Base-by-base conservation (phyloP, 441 rosid species). In the Erysimum cheiri region DNA sequence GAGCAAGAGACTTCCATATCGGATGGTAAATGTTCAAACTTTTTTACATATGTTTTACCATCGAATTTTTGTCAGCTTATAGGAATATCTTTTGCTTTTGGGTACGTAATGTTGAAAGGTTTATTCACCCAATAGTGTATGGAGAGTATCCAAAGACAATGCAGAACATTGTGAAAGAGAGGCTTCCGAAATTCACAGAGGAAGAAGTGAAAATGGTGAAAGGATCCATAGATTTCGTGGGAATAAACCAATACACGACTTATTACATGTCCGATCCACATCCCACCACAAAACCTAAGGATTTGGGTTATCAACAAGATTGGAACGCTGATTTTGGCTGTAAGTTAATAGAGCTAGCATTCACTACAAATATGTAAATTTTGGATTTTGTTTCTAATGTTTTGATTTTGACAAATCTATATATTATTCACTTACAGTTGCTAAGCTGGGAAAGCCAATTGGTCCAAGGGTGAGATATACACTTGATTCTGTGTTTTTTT, bases 1-100 rank as follows among this genome's bases (percentile, higher is more conserved):
- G 98, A 78, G 99, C 99, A 62, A 82, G 89, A 75, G 99, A 95
- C 87, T 95, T 95, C 60, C 98, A 95, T 59, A 73, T 92, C 14
- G 99, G 98, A 80, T 95, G 99, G 99, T 94, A 82, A 64, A 68
- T 36, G 4, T 28, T 59, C 48, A 28, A 22, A 40, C 52, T 35
- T 57, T 24, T 31, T 13, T 5, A 35, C 19, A 65, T 60, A 17
- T 68, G 2, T 35, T 53, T 17, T 68, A 44, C 46, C 37, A 40
- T 58, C 6, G 17, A 24, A 17, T 3, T 1, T n/a, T 3, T 1
- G 33, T 40, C 63, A 47, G 29, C 60, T 55, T 39, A 46, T 36
- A 39, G 9, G 50, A 17, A 56, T 46, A 2, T 1, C 10, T 28
- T 46, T 55, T 12, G 35, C 3, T 68, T 17, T 48, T 33, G 29